A percentile compares a stretch with the other conserved stretches of the same genome.
phyloP scores from a whole-genome alignment of 805 yeast genomes.

The Huiozyma naganishii region DNA sequence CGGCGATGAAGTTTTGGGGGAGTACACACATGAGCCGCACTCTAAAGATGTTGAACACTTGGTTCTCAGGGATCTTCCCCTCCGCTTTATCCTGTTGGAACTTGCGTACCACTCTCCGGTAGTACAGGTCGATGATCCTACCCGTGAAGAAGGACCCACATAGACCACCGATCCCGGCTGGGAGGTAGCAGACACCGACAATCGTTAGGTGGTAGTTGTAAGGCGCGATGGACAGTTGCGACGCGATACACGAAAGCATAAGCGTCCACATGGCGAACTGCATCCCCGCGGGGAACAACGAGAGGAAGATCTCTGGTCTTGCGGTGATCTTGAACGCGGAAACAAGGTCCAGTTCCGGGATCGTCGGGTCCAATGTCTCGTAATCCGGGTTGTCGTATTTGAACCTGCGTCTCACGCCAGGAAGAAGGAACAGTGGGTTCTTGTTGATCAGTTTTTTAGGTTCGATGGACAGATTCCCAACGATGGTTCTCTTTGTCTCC shows the following conservation, averaged over 20 bases:
- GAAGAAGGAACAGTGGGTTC: conserved; percentile 34
- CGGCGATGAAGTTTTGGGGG: conserved; percentile 35
- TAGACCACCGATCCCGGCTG: conserved; percentile 63
- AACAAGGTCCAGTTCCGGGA: conserved; percentile 21
- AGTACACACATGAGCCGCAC: conserved; percentile 40
- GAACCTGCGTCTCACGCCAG: conserved; percentile 13
- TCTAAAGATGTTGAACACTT: conserved; percentile 40
- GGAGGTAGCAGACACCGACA: conserved; percentile 61
- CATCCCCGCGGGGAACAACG: conserved; percentile 49
- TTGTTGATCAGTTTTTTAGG: conserved; percentile 36
- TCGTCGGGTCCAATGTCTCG: conserved; percentile 18
- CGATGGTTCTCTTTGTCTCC: conserved; percentile 61
- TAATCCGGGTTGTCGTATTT: conserved; percentile 23
- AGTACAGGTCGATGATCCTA: conserved; percentile 40
- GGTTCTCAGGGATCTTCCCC: conserved; percentile 18
- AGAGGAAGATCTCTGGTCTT: conserved; percentile 36
- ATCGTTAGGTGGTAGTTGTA: conserved; percentile 44
- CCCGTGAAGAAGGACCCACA: conserved; percentile 54
- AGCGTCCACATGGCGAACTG: conserved; percentile 64
- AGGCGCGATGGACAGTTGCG: conserved; percentile 34
- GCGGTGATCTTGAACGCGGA: conserved; percentile 36
- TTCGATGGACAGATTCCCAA: conserved; percentile 59
- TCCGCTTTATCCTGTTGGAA: conserved; percentile 14
- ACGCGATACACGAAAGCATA: conserved; percentile 51
- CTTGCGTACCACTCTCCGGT: conserved; percentile 26